Evolutionary conservation across 208 protist genomes (phyloP).

Genomic region (Wallacemonas rigidus): DNA sequence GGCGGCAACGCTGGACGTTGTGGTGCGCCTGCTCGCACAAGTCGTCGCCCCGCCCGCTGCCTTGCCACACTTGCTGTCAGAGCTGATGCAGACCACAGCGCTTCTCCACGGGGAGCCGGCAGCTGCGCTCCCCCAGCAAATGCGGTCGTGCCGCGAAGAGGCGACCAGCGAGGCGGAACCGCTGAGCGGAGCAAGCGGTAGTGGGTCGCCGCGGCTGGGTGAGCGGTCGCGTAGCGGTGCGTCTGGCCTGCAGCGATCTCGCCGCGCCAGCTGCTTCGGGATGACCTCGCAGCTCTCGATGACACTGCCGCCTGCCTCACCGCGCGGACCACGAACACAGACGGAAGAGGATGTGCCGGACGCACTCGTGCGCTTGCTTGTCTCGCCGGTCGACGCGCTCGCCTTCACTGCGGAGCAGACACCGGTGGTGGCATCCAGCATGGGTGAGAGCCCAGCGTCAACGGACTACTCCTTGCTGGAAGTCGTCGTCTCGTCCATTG

Average conservation of each 20-base stretch:
- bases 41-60: constrained; percentile 36
- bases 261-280: constrained; percentile 45
- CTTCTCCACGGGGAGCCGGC: constrained; percentile 2
- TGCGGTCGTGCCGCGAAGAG: not conserved
- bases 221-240: not conserved
- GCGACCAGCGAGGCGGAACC: too few species aligned
- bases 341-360: too few species aligned
- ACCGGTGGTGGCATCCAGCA: not conserved
- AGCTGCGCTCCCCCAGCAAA: not conserved
- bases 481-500: constrained; percentile 16
- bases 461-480: constrained; percentile 26
- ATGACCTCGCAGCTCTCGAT: constrained; percentile 35
- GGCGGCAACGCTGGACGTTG: constrained; percentile 24
- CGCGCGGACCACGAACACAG: not conserved
- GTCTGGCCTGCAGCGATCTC: constrained; percentile 26
- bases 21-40: constrained; percentile 43
- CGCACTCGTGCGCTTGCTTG: not conserved
- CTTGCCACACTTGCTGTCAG: constrained; percentile 27
- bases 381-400: not conserved
- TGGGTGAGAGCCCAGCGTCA: constrained; percentile 30
- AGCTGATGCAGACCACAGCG: constrained; percentile 17
- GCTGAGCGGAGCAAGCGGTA: too few species aligned
- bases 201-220: too few species aligned
- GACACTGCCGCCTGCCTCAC: constrained; percentile 3
- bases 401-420: not conserved